Evolutionary conservation across 306 rosid species (phyloP).

Genomic region (Prunus mume): DNA sequence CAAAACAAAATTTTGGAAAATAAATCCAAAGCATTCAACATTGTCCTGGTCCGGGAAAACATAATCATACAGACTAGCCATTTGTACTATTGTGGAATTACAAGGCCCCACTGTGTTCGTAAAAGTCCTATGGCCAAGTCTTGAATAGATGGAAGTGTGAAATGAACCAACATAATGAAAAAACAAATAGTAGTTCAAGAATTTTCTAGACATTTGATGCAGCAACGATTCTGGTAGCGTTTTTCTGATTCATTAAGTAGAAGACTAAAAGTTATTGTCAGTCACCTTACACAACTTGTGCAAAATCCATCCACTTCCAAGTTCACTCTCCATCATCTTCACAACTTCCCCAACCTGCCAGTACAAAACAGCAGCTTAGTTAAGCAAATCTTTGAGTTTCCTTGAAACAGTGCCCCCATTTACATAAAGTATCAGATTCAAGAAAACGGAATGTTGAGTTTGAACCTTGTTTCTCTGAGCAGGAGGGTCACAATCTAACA

Average conservation of each 20-base stretch:
- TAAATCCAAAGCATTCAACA: not conserved
- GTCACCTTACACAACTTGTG: slow-evolving; percentile 64
- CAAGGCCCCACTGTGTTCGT: not conserved
- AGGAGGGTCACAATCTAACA: slow-evolving; percentile 48
- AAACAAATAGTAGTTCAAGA: not conserved
- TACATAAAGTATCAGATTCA: not conserved
- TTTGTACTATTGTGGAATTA: not conserved
- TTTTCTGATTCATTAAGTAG: not conserved
- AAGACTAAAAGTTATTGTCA: not conserved
- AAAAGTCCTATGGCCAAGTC: not conserved
- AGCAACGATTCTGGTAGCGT: not conserved
- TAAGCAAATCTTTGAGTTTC: not conserved
- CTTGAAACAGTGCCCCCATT: not conserved
- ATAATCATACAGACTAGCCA: not conserved
- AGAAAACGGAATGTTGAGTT: not conserved
- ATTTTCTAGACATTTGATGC: not conserved
- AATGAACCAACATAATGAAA: not conserved
- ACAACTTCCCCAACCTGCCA: slow-evolving; percentile 64
- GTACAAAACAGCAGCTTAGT: not conserved
- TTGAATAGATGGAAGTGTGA: not conserved
- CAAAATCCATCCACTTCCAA: slow-evolving; percentile 69
- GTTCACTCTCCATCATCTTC: slow-evolving; percentile 75
- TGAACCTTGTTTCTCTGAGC: slow-evolving; percentile 63
- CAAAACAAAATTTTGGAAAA: too few species aligned
- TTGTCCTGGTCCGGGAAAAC: not conserved